Evolutionary conservation across 148 eudicot genomes (phyloP), one percentile per base, ranked within the genome.

Genomic region (Rhododendron molle): DNA sequence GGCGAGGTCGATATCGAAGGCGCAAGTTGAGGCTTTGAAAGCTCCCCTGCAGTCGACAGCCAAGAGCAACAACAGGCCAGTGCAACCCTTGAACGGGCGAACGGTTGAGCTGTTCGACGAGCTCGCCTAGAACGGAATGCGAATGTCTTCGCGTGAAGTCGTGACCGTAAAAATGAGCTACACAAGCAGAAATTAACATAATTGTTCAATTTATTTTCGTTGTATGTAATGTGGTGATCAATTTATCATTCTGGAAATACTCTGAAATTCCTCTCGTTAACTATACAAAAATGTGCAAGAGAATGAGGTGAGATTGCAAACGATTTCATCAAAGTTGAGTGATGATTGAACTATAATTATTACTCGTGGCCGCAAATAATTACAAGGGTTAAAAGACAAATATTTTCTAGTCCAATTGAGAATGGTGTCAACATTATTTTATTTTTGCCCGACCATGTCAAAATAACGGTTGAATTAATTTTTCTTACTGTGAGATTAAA

Each of bases 1-100:
- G 93, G 94, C 91, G 85, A 90, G 93, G 87, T 44, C 92, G 9
- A 89, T 95, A 82, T 89, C 96, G 4, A 86, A 81, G 65, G 91
- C 84, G 56, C 98, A 92, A 88, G 78, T 90, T 7, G 82, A 73
- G n/a, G 85, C 84, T 49, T 60, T 92, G 16, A 88, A 46, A 60
- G 94, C 93, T 65, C 94, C 96, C 26, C 85, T 93, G 49, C 86
- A 83, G 38, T 20, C 26, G 38, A 84, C 78, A 21, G 88, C 89
- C 90, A 93, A 93, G 91, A 86, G 81, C 73, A 93, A 96, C 78
- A 89, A 91, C 16, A 91, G 98, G 88, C 94, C 96, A 1, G 80
- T 82, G 15, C 98, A 96, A 78, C 91, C 90, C 32, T 50, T 92
- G 47, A 93, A 92, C 71, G 94, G 92, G 9, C 91, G 98, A 65